phyloP scores from a whole-genome alignment of 495 filamentous ascomycete genomes.

The Xylaria telfairii region DNA sequence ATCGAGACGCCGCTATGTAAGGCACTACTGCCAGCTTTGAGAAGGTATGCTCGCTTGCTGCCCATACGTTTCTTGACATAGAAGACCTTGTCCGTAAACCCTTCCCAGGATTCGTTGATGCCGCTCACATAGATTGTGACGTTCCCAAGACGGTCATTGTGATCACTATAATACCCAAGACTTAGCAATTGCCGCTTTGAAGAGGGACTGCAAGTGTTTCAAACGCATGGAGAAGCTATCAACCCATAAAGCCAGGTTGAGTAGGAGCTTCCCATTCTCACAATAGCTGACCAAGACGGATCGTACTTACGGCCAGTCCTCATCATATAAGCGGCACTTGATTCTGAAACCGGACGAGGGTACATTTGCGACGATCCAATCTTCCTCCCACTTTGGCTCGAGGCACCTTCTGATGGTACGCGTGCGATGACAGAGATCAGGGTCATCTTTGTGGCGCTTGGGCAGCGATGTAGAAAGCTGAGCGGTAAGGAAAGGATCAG shows the following conservation, averaged over 20 bases:
- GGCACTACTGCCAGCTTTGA: constrained; percentile 64
- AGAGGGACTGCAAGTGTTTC: background rate
- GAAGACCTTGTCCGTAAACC: constrained; percentile 65
- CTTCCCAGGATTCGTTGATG: constrained; percentile 69
- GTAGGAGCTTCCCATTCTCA: background rate
- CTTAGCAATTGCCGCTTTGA: background rate
- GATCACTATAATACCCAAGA: constrained; percentile 52
- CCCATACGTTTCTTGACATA: constrained; percentile 82
- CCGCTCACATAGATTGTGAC: constrained; percentile 67
- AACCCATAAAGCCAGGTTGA: background rate
- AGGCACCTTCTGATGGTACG: constrained; percentile 71
- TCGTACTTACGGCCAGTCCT: constrained; percentile 66
- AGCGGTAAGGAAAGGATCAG: constrained; percentile 82
- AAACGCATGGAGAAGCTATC: background rate
- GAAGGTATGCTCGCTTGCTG: constrained; percentile 81
- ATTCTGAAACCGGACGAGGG: constrained; percentile 77
- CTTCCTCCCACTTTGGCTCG: constrained; percentile 80
- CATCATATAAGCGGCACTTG: constrained; percentile 84
- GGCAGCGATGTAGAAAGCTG: constrained; percentile 67
- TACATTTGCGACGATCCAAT: constrained; percentile 88
- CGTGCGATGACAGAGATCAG: constrained; percentile 73
- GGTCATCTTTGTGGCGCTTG: constrained; percentile 80
- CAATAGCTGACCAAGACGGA: background rate
- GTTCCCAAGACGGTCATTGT: constrained; percentile 87
- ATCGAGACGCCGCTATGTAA: constrained; percentile 63